phyloP scores from a whole-genome alignment of 83 land plant species.

The Thuja plicata region DNA sequence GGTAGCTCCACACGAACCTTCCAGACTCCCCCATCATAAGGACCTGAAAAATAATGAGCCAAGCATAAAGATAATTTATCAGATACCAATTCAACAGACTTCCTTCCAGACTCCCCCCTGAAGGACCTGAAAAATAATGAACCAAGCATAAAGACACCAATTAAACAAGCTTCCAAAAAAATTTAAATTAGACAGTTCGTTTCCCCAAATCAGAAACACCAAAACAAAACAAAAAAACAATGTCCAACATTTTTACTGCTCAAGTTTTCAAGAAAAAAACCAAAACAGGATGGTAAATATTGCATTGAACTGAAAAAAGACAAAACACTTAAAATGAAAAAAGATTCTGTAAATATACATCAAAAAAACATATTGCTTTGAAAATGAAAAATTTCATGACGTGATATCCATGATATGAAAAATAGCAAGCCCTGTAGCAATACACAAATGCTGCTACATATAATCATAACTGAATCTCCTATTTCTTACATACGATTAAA shows the following conservation, averaged over 20 bases:
- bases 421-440: not conserved
- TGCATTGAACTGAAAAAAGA: not conserved
- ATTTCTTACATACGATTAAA: not conserved
- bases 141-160: not conserved
- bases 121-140: constrained; percentile 48
- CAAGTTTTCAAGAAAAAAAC: not conserved
- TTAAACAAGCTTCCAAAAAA: not conserved
- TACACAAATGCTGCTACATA: not conserved
- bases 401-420: not conserved
- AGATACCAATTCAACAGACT: not conserved
- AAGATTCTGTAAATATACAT: not conserved
- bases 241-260: not conserved
- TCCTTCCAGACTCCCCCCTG: constrained; percentile 72
- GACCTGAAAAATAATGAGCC: constrained; percentile 37
- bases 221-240: not conserved
- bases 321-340: not conserved
- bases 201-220: not conserved
- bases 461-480: not conserved
- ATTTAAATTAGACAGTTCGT: not conserved
- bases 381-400: not conserved
- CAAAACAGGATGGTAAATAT: not conserved
- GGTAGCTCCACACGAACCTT: constrained; percentile 76
- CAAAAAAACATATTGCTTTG: not conserved
- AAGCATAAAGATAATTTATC: not conserved
- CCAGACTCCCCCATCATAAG: constrained; percentile 83